These are phyloP conservation scores for Xanthoconium purpureum DNA, from an alignment of 768 basidiomycete species.

Conservation along the genomic window DNA sequence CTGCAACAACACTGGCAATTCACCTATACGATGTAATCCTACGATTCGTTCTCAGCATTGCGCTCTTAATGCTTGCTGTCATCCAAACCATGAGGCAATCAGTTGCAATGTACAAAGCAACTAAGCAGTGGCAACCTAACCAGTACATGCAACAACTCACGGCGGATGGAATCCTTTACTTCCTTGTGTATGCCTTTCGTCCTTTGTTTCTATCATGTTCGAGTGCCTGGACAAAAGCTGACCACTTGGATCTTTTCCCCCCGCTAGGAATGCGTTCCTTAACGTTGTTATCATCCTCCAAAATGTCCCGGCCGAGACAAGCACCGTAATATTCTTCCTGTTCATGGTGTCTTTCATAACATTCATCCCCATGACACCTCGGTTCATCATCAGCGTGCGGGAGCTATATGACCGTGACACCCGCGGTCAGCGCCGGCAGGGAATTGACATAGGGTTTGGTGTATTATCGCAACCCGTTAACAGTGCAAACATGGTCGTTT, in stretches of 20 bases:
- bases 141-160: not conserved
- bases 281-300: not conserved
- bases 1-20: not conserved
- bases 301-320: not conserved
- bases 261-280: not conserved
- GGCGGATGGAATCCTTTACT: not conserved
- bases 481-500: not conserved
- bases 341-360: not conserved
- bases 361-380: not conserved
- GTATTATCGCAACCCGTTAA: not conserved
- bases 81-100: not conserved
- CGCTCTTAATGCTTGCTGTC: not conserved
- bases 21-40: not conserved
- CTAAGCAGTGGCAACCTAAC: not conserved
- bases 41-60: not conserved
- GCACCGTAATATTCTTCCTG: not conserved
- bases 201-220: not conserved
- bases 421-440: not conserved
- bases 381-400: not conserved
- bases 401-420: not conserved
- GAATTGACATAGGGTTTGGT: not conserved
- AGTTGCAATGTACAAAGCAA: not conserved
- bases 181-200: not conserved
- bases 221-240: not conserved
- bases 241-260: not conserved